phyloP scores from a whole-genome alignment of 345 rosid genomes.

The Excoecaria agallocha region DNA sequence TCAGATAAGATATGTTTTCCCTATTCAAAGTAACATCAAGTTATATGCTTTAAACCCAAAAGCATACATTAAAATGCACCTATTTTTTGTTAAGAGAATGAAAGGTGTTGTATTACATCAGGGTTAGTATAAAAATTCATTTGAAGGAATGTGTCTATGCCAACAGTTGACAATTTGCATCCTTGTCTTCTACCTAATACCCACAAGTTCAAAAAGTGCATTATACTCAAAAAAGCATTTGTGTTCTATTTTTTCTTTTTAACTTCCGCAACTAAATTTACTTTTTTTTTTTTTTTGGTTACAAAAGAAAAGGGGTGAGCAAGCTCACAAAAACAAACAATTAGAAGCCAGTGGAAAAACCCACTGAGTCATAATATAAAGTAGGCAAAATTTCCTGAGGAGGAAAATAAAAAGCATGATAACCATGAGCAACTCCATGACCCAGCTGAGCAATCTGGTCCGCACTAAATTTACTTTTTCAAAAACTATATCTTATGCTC shows the following conservation, averaged over 20 bases:
- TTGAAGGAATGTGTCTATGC: slow-evolving; percentile 42
- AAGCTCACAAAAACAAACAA: no score
- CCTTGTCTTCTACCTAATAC: slow-evolving; percentile 43
- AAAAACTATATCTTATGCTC: slow-evolving; percentile 4
- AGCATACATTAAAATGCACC: slow-evolving; percentile 16
- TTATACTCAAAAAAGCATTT: slow-evolving; percentile 37
- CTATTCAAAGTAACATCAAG: slow-evolving; percentile 14
- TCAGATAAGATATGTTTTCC: slow-evolving; percentile 11
- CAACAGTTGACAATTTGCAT: slow-evolving; percentile 36
- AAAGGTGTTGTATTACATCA: slow-evolving; percentile 50
- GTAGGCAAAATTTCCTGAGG: no score
- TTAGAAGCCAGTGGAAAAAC: no score
- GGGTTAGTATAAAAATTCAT: slow-evolving; percentile 38
- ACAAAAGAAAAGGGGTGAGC: no score
- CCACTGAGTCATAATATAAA: no score
- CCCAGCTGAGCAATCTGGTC: no score
- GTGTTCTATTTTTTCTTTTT: slow-evolving; percentile 3
- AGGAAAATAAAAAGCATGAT: no score
- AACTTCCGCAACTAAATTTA: slow-evolving; percentile 12
- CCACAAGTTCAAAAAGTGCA: slow-evolving; percentile 33
- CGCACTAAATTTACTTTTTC: slow-evolving; percentile 7
- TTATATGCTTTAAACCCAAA: slow-evolving; percentile 11
- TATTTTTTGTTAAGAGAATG: slow-evolving; percentile 21
- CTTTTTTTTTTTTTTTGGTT: no score
- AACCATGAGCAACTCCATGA: no score